These are phyloP conservation scores for Ascochyta viciae-villosae DNA, from an alignment of 2,329 filamentous ascomycete species.

Conservation along the genomic window DNA sequence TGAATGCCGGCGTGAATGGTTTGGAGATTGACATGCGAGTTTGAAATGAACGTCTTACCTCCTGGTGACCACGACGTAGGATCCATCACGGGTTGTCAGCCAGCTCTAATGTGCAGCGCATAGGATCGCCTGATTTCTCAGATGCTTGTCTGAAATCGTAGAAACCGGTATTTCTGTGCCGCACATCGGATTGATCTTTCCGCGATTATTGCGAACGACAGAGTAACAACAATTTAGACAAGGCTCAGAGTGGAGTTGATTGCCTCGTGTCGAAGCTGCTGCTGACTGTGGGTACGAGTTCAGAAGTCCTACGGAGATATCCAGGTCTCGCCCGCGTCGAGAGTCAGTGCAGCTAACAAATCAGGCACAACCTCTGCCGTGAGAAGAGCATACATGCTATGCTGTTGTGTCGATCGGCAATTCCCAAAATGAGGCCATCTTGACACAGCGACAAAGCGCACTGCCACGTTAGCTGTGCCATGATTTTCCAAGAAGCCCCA, in stretches of 20 bases:
- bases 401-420: neutral
- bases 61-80: neutral
- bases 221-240: neutral
- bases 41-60: neutral
- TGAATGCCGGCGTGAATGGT: neutral
- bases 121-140: neutral
- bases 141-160: neutral
- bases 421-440: constrained; percentile 3
- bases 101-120: neutral
- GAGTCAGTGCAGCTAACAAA: neutral
- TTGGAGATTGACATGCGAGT: neutral
- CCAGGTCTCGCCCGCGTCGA: neutral
- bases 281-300: neutral
- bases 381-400: neutral
- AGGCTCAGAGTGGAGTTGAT: neutral
- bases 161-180: neutral
- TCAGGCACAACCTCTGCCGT: neutral
- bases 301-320: neutral
- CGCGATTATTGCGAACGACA: neutral
- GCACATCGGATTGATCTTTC: neutral
- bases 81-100: neutral
- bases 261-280: neutral
- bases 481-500: neutral
- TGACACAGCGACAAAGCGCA: neutral
- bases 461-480: neutral